Evolutionary conservation across 2,329 filamentous ascomycete species (phyloP), one percentile per base, ranked within the genome.

Genomic region (Phaeosphaeriaceae sp.): DNA sequence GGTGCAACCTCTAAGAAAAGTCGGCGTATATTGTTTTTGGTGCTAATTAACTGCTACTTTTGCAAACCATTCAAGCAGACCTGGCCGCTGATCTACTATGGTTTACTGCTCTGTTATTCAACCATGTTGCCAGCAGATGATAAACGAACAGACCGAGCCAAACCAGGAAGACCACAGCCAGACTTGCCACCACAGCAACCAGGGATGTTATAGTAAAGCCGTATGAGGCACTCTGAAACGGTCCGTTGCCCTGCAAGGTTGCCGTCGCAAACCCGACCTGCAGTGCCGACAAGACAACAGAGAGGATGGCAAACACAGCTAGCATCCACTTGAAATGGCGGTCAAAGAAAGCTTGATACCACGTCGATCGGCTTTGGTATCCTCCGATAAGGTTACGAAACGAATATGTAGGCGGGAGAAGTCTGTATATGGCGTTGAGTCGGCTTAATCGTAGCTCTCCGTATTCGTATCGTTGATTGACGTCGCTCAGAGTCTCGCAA

Each of bases 381-480:
- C 57, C 54, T 9, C 39, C 21, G 17, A 58, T 17, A 13, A 60
- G n/a, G 17, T 47, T 41, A 4, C 20, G 11, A 2, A 54, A 7
- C 12, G 48, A 51, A 21, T 35, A 48, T 20, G 45, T 34, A 12
- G 46, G 41, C 3, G 50, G 44, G 16, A 35, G 8, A 13, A 56
- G 11, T 9, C 53, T 32, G 37, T 54, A 52, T 6, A 60, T 53
- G 16, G 16, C 13, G 35, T 82, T 76, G 21, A 80, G 57, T 12
- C 77, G 70, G 7, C 64, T 63, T 2, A 78, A 63, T 2, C 77
- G 71, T 30, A 79, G 62, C 55, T 79, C 77, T 12, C 77, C 76
- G 49, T 75, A 79, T 9, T 60, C 44, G 56, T 77, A 80, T 11
- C 77, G 72, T 21, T 56, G 52, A 42, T 68, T 70, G 33, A 77